Conservation (phyloP, 192 early-diverging fungal genomes). For the Phycomyces nitens region DNA sequence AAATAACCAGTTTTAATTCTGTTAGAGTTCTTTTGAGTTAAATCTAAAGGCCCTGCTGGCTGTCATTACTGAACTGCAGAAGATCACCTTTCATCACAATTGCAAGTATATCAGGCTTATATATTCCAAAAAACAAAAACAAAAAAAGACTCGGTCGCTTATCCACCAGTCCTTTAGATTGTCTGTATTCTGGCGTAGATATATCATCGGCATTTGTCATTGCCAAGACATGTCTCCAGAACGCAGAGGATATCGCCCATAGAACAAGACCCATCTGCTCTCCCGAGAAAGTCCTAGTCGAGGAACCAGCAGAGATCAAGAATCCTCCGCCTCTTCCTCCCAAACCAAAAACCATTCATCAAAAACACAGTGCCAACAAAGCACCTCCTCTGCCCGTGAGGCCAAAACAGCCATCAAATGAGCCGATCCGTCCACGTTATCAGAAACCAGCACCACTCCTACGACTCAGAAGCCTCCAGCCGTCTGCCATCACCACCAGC, state of each 20-base stretch:
- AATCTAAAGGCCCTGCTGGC: constrained; percentile 44
- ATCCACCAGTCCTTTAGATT: not conserved
- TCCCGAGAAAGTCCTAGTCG: constrained; percentile 15
- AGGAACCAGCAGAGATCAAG: constrained; percentile 23
- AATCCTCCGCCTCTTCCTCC: constrained; percentile 44
- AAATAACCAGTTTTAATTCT: not conserved
- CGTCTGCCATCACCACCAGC: constrained; percentile 12
- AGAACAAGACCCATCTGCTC: constrained; percentile 26
- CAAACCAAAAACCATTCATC: constrained; percentile 30
- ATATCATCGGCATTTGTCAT: constrained; percentile 35
- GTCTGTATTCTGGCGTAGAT: not conserved
- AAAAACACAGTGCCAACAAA: not conserved
- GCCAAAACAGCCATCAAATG: not conserved
- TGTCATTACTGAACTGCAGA: constrained; percentile 40
- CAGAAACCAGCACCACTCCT: not conserved
- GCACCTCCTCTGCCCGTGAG: constrained; percentile 1
- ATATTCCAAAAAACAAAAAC: no score
- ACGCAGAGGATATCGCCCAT: constrained; percentile 45
- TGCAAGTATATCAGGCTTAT: constrained; percentile 29
- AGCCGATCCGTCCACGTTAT: not conserved
- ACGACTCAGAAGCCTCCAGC: constrained; percentile 6
- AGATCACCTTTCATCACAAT: constrained; percentile 47
- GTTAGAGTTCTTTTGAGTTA: constrained; percentile 22
- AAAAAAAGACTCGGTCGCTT: no score
- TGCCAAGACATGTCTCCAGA: constrained; percentile 40